Conservation (phyloP, 768 basidiomycete species). For the Kwoniella bestiolae region DNA sequence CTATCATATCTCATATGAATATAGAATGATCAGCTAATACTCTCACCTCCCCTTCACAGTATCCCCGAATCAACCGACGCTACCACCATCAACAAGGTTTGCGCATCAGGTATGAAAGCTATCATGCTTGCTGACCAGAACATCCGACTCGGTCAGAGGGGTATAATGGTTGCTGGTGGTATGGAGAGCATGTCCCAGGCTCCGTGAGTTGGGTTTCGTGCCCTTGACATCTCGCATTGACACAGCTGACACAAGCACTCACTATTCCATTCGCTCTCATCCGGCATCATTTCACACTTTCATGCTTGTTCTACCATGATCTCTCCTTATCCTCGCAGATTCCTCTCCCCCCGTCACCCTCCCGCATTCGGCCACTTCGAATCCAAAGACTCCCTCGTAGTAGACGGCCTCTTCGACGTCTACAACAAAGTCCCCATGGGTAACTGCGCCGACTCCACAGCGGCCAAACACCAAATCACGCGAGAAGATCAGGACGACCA, state of each 20-base stretch:
- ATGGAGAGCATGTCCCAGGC: conserved; percentile 99
- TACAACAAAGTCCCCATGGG: conserved; percentile 99
- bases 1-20: too few relatives aligned
- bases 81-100: conserved; percentile 99
- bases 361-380: conserved; percentile 83
- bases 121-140: conserved; percentile 91
- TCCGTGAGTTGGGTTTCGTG: conserved; percentile 68
- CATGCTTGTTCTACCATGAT: conserved; percentile 57
- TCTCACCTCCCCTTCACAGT: conserved; percentile 21
- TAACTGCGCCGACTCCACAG: conserved; percentile 87
- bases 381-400: conserved; percentile 82
- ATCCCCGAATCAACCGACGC: conserved; percentile 83
- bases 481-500: conserved; percentile 88
- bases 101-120: conserved; percentile 94
- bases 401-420: conserved; percentile 93
- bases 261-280: too few relatives aligned
- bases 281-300: too few relatives aligned
- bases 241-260: too few relatives aligned
- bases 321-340: conserved; percentile 48
- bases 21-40: neutral
- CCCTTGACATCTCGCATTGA: neutral
- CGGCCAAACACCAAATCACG: conserved; percentile 77
- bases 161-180: conserved; percentile 88
- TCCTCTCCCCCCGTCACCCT: conserved; percentile 58
- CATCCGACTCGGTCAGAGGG: conserved; percentile 82